These are phyloP conservation scores for Diaporthe sp. DNA, from an alignment of 2,329 filamentous ascomycete species.

Conservation along the genomic window DNA sequence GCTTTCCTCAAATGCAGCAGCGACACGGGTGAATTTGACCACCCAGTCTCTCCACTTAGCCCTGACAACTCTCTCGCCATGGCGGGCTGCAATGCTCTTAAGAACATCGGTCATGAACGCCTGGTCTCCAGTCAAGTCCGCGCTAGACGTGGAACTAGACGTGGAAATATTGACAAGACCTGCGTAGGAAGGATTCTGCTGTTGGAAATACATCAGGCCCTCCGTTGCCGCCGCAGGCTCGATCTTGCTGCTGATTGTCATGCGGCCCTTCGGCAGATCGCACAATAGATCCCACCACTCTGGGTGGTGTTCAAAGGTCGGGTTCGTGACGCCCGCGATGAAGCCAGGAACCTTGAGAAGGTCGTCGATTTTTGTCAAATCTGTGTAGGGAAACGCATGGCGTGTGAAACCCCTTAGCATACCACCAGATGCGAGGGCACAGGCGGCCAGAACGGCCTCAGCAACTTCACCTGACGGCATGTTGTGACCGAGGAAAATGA, in stretches of 20 bases:
- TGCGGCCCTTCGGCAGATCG: constrained; percentile 89
- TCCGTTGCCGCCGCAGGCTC: constrained; percentile 86
- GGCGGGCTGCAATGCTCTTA: constrained; percentile 84
- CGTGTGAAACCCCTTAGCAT: constrained; percentile 94
- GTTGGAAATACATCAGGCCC: constrained; percentile 87
- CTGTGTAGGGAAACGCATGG: constrained; percentile 97
- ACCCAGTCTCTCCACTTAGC: constrained; percentile 96
- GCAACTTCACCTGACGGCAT: constrained; percentile 96
- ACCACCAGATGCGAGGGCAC: constrained; percentile 91
- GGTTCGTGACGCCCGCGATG: constrained; percentile 97
- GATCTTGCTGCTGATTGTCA: constrained; percentile 93
- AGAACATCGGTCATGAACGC: constrained; percentile 91
- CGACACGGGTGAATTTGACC: constrained; percentile 91
- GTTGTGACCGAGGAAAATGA: constrained; percentile 96
- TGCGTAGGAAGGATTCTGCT: constrained; percentile 74
- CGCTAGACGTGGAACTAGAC: constrained; percentile 51
- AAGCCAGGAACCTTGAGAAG: constrained; percentile 96
- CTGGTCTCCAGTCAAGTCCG: constrained; percentile 85
- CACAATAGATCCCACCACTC: constrained; percentile 99
- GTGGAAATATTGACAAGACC: constrained; percentile 60
- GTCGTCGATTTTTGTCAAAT: constrained; percentile 97
- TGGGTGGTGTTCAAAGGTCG: constrained; percentile 92
- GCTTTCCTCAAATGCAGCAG: constrained; percentile 93
- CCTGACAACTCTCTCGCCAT: constrained; percentile 90
- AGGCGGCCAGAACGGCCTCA: constrained; percentile 97